Evolutionary conservation across 2,329 filamentous ascomycete genomes (phyloP), one percentile per base, ranked within the genome.

Genomic region (Ascomycota sp.): DNA sequence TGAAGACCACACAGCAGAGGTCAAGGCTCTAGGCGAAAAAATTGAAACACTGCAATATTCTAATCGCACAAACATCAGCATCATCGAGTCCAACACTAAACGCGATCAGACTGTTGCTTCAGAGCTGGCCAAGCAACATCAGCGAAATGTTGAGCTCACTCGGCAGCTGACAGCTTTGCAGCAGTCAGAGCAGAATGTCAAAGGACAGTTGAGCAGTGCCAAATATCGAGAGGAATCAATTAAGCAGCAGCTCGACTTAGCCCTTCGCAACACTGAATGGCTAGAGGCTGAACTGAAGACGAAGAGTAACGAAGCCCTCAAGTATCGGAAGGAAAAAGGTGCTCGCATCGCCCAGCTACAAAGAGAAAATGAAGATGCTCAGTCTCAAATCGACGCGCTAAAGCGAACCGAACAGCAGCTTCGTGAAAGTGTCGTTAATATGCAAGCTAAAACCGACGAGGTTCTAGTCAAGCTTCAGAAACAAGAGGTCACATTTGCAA

Each of bases 321-420:
- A 85, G 45, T 86, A 79, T 52, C 73, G 89, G 37, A 95, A 93
- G 47, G 89, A 98, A 48, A 95, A 94, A 62, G 80, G 80, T 37
- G 75, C 82, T 2, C 77, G 80, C 24, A 81, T 95, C 41, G 69
- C 83, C 7, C 80, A 91, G 43, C 68, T 98, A 20, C 80, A 94
- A 51, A 78, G 83, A 31, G 70, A 78, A 35, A 79, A 86, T 40
- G 86, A 95, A 40, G 89, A 98, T 40, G 71, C 77, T 27, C 74
- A 67, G 37, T 75, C 78, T 13, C 75, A 68, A 21, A 65, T 83
- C 30, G 82, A 93, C 32, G 67, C 76, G 8, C 57, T 92, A 15
- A 76, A 77, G 45, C 75, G 79, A 24, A 79, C 72, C 24, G 85
- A 94, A 46, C 71, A 79, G 35, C 69, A 78, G 20, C 66, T 94